Conservation (phyloP, 2,329 filamentous ascomycete species). For the Lasiodiplodia citricola region DNA sequence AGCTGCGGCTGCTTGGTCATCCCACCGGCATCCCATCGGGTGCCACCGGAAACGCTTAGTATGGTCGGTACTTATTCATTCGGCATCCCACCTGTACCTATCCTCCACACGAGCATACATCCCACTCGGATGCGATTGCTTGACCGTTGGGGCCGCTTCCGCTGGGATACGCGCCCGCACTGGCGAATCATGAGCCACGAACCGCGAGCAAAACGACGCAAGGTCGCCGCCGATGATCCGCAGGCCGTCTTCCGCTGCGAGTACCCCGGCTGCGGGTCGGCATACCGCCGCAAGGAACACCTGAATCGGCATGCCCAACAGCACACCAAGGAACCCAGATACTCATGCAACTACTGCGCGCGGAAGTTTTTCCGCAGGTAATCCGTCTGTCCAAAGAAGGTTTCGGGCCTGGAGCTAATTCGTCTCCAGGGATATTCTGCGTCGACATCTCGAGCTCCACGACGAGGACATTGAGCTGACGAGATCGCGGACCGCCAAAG, state of each 20-base stretch:
- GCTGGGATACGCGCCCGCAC: background rate
- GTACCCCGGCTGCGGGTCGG: slow-evolving; percentile 8
- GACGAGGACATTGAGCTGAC: slow-evolving; percentile 8
- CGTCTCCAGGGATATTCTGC: slow-evolving; percentile 8
- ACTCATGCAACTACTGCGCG: slow-evolving; percentile 6
- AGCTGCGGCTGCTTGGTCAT: slow-evolving; percentile 1
- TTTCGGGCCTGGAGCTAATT: background rate
- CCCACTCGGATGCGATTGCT: background rate
- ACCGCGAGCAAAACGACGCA: slow-evolving; percentile 1
- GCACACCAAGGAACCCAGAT: slow-evolving; percentile 4
- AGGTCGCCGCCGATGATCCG: background rate
- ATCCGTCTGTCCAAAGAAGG: background rate
- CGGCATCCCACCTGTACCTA: background rate
- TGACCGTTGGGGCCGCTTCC: background rate
- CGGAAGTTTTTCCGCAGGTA: slow-evolving; percentile 14
- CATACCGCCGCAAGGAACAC: slow-evolving; percentile 20
- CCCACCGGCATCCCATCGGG: slow-evolving; percentile 19
- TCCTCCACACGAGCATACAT: background rate
- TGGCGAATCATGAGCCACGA: background rate
- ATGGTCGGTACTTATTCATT: slow-evolving; percentile 1
- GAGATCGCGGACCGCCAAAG: slow-evolving; percentile 5
- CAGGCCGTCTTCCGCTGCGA: slow-evolving; percentile 7
- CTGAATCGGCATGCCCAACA: slow-evolving; percentile 19
- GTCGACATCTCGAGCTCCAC: slow-evolving; percentile 9
- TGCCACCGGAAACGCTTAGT: background rate